Percentiles rank a stretch among this genome's conserved stretches.
phyloP scores from a whole-genome alignment of 1,284 basidiomycete genomes.

The Boletus holoroseus region DNA sequence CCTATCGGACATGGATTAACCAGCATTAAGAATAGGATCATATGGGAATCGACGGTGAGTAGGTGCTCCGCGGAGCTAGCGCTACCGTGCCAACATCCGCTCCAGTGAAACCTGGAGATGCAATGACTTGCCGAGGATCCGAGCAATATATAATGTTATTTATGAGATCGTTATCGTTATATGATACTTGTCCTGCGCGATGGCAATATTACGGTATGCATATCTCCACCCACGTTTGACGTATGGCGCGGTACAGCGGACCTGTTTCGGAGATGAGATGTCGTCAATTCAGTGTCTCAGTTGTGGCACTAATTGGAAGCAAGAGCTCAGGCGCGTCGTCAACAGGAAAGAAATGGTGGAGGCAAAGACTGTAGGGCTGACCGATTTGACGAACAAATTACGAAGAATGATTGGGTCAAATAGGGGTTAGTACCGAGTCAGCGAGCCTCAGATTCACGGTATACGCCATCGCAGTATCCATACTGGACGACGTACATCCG shows the following conservation, averaged over 20 bases:
- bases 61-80: neutral
- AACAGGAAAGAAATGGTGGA: too few relatives aligned
- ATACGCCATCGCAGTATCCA: neutral
- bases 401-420: neutral
- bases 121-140: too few relatives aligned
- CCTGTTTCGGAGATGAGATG: conserved; percentile 1
- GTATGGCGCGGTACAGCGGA: neutral
- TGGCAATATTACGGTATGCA: neutral
- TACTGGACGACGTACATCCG: neutral
- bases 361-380: too few relatives aligned
- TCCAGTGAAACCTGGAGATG: neutral
- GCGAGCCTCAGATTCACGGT: neutral
- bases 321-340: neutral
- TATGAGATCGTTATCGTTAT: conserved; percentile 7
- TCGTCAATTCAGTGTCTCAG: conserved; percentile 7
- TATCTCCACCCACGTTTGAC: conserved; percentile 20
- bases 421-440: conserved; percentile 4
- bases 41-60: neutral
- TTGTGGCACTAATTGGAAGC: neutral
- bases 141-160: conserved; percentile 11
- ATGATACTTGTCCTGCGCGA: neutral
- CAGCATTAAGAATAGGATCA: neutral
- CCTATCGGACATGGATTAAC: neutral
- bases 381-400: neutral
- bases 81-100: too few relatives aligned